Evolutionary conservation across 768 basidiomycete species (phyloP), one percentile per base, ranked within the genome.

Genomic region (Ephemerocybe angulata): DNA sequence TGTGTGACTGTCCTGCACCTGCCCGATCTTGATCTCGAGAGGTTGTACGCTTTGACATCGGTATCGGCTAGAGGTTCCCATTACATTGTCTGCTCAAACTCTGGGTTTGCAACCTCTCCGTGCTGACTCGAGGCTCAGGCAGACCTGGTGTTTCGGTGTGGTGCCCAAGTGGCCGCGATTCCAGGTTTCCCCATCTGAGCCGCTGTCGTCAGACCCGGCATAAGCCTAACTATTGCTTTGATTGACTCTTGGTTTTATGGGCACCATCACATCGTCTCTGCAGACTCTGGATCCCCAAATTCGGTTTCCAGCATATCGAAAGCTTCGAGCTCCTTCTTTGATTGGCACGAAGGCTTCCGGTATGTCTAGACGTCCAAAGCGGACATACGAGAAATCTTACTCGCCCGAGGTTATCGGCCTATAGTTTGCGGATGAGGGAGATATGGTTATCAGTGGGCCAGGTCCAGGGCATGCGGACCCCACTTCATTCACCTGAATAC

Each of bases 241-340:
- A 44, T 44, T 44, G 46, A 13, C 46, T 48, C 46, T 28, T 27
- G 46, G 46, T 48, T 48, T 48, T 48, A 48, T 48, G 46, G 44
- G 22, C 44, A n/a, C 41, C 5, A 42, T 35, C 41, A 21, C 22
- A 19, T 21, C 24, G 19, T 13, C 12, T 22, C 24, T 44, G n/a
- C n/a, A n/a, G 42, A 21, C 27, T 19, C 27, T 48, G 46, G 46
- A 28, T 48, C 24, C 25, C 46, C 27, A 13, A 28, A 42, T 42
- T 21, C 40, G 21, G 11, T 7, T 21, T 42, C 27, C 25, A 46
- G 44, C 25, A 15, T 28, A 19, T 22, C 17, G 25, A 24, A 24
- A 28, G 44, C 22, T 28, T 22, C 44, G 40, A 42, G 40, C 19
- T 19, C 21, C 40, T 42, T 42, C 40, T 42, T 42, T 42, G 40